Conservation (phyloP, 441 rosid genomes). For the Gossypium gossypioides region DNA sequence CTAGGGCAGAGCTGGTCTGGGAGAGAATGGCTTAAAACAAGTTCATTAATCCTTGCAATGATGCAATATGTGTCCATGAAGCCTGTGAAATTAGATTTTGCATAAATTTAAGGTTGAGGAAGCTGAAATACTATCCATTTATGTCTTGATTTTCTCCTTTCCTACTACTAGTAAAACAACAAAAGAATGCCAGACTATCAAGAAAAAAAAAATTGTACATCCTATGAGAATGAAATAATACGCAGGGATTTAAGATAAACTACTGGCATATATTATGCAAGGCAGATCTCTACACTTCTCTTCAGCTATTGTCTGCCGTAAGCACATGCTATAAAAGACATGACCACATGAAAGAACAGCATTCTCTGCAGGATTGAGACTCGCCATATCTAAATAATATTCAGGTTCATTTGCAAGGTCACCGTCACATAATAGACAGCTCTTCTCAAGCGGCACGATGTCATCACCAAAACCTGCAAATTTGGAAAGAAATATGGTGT, state of each 20-base stretch:
- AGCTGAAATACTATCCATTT: neutral
- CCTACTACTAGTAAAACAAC: neutral
- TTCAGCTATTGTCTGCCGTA: neutral
- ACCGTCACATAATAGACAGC: constrained; percentile 13
- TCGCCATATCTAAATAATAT: neutral
- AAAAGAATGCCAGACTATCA: neutral
- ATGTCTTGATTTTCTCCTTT: neutral
- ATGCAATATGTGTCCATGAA: neutral
- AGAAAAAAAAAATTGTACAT: neutral
- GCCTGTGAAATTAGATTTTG: neutral
- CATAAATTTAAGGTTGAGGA: neutral
- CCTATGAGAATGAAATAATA: neutral
- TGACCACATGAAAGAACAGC: constrained; percentile 30
- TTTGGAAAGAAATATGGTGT: neutral
- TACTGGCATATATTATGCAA: constrained; percentile 10
- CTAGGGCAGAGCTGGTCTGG: no score
- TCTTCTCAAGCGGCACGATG: neutral
- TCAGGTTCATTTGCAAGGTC: constrained; percentile 21
- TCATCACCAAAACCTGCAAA: constrained; percentile 8
- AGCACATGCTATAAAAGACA: constrained; percentile 22
- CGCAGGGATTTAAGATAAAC: neutral
- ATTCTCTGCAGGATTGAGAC: constrained; percentile 9
- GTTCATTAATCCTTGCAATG: no score
- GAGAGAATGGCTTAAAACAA: no score
- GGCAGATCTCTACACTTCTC: constrained; percentile 19